Evolutionary conservation across 257 asterid genomes (phyloP).

Genomic region (Verbena officinalis): DNA sequence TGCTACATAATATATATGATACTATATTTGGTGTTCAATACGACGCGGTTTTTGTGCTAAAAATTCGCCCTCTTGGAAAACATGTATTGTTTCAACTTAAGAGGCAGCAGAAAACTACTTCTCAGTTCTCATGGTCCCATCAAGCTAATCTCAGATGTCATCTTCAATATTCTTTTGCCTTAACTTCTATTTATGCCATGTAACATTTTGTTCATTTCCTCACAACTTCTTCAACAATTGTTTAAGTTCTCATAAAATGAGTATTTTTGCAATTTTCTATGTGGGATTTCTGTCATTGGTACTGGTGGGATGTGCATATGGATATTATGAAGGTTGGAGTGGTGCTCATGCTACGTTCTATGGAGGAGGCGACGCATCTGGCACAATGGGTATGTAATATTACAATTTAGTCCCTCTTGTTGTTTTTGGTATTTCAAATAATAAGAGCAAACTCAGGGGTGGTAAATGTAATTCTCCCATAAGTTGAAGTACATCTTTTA

Average conservation of each 20-base stretch:
- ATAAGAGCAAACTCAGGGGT: too few relatives aligned
- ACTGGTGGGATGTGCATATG: conserved; percentile 32
- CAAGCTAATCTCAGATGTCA: neutral
- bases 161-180: neutral
- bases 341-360: conserved; percentile 62
- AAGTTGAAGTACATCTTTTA: too few relatives aligned
- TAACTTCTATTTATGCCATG: neutral
- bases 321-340: conserved; percentile 55
- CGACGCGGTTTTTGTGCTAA: neutral
- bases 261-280: neutral
- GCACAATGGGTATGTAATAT: conserved; percentile 53
- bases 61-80: neutral
- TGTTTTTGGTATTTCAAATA: too few relatives aligned
- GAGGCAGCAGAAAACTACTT: neutral
- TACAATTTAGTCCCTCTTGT: too few relatives aligned
- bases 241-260: neutral
- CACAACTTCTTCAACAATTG: neutral
- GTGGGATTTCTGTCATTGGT: neutral
- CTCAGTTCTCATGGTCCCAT: neutral
- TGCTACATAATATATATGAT: too few relatives aligned
- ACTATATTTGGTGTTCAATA: neutral
- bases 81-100: neutral
- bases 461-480: too few relatives aligned
- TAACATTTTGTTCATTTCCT: neutral
- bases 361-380: conserved; percentile 71